Base-by-base conservation (phyloP, 495 filamentous ascomycete genomes). In the Hypoxylon cercidicola region DNA sequence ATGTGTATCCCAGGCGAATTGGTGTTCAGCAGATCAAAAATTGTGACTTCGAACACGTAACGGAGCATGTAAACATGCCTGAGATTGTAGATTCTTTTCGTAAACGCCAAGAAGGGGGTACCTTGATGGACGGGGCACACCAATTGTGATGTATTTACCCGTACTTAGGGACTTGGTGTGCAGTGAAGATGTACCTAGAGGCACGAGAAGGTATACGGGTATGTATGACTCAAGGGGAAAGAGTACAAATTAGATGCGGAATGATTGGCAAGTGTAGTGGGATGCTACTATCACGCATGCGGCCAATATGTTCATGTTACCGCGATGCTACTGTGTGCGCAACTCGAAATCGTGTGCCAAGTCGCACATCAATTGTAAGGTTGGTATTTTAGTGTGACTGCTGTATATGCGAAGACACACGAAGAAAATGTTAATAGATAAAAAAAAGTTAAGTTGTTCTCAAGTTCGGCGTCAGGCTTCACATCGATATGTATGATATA, bases 231-330 rank as follows among this genome's bases (percentile, higher is more conserved):
- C 30, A 45, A 23, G 32, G 4, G 19, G n/a, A 13, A 34, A 16
- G 12, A 39, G 6, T 19, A 13, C 11, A 18, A 40, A 64, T 23
- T 46, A 32, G 18, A 41, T 10, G 23, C 12, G 13, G 13, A n/a
- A 12, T 51, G n/a, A 53, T 52, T 57, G 19, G 30, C 12, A 4
- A 28, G 18, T n/a, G 2, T 2, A 47, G 20, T 20, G 30, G 53
- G 13, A 37, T 46, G 41, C 12, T 34, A 28, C 18, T 13, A 23
- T 41, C 10, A 19, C 43, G 30, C 15, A 51, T 52, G 60, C 16
- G 23, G 23, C 10, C 19, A 63, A 50, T 63, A 63, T 63, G 19
- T 32, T 7, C 39, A 63, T 19, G 57, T 63, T 63, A 19, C 19
- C 52, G 15, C 45, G n/a, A 51, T 63, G 52, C 28, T 51, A 57